Conservation (phyloP, 495 filamentous ascomycete genomes). For the Xylaria sp. region DNA sequence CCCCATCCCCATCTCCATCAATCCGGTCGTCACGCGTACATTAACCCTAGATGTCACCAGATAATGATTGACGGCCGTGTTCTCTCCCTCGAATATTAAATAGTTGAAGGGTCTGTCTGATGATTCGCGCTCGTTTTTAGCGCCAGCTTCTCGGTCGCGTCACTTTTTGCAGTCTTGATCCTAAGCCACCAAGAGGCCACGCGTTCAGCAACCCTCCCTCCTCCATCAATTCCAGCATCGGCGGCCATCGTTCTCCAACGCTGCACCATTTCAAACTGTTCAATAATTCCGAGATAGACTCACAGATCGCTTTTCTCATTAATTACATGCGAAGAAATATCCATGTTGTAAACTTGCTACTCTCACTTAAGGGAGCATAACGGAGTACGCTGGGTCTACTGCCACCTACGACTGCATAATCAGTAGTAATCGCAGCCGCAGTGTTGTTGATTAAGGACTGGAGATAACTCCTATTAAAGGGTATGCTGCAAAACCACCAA, state of each 20-base stretch:
- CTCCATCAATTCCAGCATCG: constrained; percentile 1
- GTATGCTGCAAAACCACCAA: constrained; percentile 46
- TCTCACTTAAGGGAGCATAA: constrained; percentile 30
- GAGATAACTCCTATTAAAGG: constrained; percentile 36
- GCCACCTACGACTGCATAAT: constrained; percentile 25
- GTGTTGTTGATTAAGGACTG: constrained; percentile 28
- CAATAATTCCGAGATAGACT: constrained; percentile 30
- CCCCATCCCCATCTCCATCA: constrained; percentile 1
- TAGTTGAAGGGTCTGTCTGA: constrained; percentile 18
- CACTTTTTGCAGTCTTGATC: constrained; percentile 5
- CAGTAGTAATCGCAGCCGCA: constrained; percentile 32
- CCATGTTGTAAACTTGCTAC: constrained; percentile 31
- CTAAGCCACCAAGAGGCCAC: constrained; percentile 4
- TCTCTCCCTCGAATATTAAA: neutral
- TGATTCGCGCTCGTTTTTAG: constrained; percentile 12
- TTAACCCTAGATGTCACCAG: constrained; percentile 1
- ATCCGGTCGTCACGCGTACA: constrained; percentile 4
- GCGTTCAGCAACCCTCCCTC: constrained; percentile 8
- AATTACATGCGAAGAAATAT: constrained; percentile 25
- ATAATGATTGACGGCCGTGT: constrained; percentile 10
- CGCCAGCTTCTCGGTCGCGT: constrained; percentile 20
- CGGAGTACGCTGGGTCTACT: constrained; percentile 26
- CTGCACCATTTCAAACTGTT: constrained; percentile 25
- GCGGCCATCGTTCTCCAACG: neutral
- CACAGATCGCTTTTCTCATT: constrained; percentile 24